Percentiles rank a stretch among this genome's conserved stretches.
Conservation (phyloP, 2,329 filamentous ascomycete species). For the Zymoseptoria brevis region DNA sequence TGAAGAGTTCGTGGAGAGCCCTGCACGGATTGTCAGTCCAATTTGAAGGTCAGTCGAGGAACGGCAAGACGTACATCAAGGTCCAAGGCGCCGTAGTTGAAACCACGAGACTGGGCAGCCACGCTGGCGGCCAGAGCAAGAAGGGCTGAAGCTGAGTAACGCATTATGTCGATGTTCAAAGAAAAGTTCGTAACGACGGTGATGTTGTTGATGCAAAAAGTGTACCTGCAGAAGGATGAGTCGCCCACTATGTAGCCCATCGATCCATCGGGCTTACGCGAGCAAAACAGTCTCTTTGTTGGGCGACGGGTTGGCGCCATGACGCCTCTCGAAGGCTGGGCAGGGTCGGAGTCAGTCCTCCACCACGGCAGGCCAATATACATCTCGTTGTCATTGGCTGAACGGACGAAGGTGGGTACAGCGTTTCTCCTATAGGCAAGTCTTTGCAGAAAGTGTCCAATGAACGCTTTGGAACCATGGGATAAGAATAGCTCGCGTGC, state of each 20-base stretch:
- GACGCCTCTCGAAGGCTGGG: neutral
- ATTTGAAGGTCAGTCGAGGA: too few relatives aligned
- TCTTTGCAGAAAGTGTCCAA: neutral
- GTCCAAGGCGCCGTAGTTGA: slow-evolving; percentile 61
- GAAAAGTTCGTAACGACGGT: neutral
- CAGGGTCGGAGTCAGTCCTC: neutral
- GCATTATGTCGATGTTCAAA: neutral
- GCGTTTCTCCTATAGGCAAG: neutral
- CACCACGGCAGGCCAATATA: neutral
- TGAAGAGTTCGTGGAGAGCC: neutral
- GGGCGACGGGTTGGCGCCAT: neutral
- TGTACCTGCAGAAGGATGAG: neutral
- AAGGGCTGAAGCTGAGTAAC: neutral
- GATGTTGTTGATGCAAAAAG: neutral
- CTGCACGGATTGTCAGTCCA: neutral
- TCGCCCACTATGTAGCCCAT: neutral
- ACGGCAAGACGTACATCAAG: neutral
- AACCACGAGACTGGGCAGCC: slow-evolving; percentile 45
- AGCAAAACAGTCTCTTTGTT: neutral
- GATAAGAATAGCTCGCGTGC: neutral
- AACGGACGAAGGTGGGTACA: neutral
- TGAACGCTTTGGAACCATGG: neutral
- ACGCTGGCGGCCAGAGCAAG: slow-evolving; percentile 28
- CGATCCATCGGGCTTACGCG: neutral
- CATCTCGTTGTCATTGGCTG: neutral